Percentiles rank a stretch among this genome's conserved stretches.
Conservation (phyloP, 108 stramenopile genomes). For the Skeletonema grethae region DNA sequence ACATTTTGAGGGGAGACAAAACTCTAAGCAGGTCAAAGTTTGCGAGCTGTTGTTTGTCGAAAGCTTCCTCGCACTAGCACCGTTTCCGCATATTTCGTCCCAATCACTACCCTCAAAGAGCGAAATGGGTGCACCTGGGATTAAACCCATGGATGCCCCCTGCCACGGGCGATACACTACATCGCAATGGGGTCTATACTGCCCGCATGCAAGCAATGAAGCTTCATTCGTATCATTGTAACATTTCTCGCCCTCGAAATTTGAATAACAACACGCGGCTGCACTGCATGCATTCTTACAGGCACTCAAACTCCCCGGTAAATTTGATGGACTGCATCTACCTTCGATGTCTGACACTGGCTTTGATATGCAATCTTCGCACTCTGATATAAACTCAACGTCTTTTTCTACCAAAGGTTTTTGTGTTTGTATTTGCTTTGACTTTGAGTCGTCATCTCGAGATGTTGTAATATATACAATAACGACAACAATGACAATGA, state of each 20-base stretch:
- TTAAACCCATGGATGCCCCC: background rate
- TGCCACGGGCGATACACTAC: conserved; percentile 4
- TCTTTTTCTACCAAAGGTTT: background rate
- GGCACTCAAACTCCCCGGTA: background rate
- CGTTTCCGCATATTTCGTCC: conserved; percentile 12
- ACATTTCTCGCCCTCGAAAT: conserved; percentile 11
- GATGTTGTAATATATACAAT: background rate
- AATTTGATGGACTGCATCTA: background rate
- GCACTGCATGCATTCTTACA: background rate
- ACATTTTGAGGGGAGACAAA: background rate
- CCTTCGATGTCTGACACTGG: background rate
- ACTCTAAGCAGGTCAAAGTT: background rate
- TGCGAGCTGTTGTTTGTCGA: background rate
- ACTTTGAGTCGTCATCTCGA: background rate
- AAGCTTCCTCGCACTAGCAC: background rate
- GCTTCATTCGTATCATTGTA: conserved; percentile 7
- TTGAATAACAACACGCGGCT: conserved; percentile 17
- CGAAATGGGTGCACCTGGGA: conserved; percentile 4
- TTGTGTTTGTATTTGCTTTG: background rate
- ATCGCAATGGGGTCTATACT: conserved; percentile 14
- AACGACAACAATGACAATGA: background rate
- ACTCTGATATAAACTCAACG: background rate
- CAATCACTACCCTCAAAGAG: conserved; percentile 11
- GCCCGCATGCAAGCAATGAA: background rate
- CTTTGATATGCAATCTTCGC: background rate